phyloP scores from a whole-genome alignment of 495 filamentous ascomycete species.

The Tetracladium marchalianum region DNA sequence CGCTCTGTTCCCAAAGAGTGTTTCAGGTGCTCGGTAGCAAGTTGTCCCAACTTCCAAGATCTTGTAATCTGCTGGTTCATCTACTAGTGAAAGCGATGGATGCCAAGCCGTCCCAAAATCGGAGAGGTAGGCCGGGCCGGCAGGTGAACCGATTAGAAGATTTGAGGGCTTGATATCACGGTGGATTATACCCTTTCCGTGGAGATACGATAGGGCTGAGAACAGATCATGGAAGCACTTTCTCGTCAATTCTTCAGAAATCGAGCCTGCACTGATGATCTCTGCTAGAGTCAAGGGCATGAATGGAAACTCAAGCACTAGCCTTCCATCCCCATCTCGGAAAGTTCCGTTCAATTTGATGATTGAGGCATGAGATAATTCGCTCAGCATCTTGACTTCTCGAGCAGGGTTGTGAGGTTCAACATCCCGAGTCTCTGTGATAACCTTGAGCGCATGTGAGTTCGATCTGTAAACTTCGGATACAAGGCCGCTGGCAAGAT shows the following conservation, averaged over 20 bases:
- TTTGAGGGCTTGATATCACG: slow-evolving; percentile 92
- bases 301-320: slow-evolving; percentile 79
- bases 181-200: slow-evolving; percentile 70
- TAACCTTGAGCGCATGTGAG: slow-evolving; percentile 77
- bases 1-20: slow-evolving; percentile 70
- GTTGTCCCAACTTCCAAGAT: slow-evolving; percentile 91
- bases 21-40: slow-evolving; percentile 80
- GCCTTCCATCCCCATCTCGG: slow-evolving; percentile 53
- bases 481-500: slow-evolving; percentile 66
- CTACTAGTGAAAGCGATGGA: slow-evolving; percentile 39
- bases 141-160: slow-evolving; percentile 57
- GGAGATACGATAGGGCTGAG: slow-evolving; percentile 59
- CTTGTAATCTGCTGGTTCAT: slow-evolving; percentile 59
- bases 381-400: slow-evolving; percentile 54
- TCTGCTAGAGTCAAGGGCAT: slow-evolving; percentile 58
- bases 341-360: slow-evolving; percentile 65
- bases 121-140: slow-evolving; percentile 65
- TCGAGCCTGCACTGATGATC: slow-evolving; percentile 40
- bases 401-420: slow-evolving; percentile 72
- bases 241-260: slow-evolving; percentile 33
- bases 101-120: slow-evolving; percentile 93
- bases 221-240: slow-evolving; percentile 58
- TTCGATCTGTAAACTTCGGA: slow-evolving; percentile 62
- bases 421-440: slow-evolving; percentile 57
- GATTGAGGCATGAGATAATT: slow-evolving; percentile 30